Evolutionary conservation across 441 rosid genomes (phyloP), one percentile per base, ranked within the genome.

Genomic region (Gossypium laxum): DNA sequence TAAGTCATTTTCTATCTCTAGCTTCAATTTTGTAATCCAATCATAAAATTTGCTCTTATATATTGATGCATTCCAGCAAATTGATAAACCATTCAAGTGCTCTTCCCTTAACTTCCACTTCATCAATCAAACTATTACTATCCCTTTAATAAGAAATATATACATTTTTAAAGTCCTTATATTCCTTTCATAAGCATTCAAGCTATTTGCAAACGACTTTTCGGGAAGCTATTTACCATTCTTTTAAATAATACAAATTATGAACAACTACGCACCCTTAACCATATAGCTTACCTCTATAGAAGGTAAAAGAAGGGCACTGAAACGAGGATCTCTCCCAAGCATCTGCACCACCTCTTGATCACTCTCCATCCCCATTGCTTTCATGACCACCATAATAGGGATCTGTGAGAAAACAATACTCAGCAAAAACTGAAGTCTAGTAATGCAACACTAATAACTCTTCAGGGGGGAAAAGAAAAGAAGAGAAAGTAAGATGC

Each of bases 361-460:
- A 77, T 91, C 96, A 72, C 92, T 86, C 82, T 93, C 92, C 96
- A 91, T 91, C 72, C 98, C 96, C 98, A 93, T 91, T 68, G 96
- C 97, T 81, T 89, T 91, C 76, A 93, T 81, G 72, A 88, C 95
- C 69, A 87, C 85, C 93, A 93, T 87, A 43, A 93, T 86, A 68
- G 98, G 98, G 81, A 93, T 82, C 91, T 87, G 76, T 69, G 19
- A 38, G 15, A 73, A 78, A 55, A 77, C 3, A 72, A 24, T 19
- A 10, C 17, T 30, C 24, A 7, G 65, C 52, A 51, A 58, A 17
- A 22, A 43, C 41, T 64, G 69, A 58, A 68, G 51, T 24, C 30
- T 0, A 11, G 19, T n/a, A 55, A 55, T 15, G 17, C 1, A 72
- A 54, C 41, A 63, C 30, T 38, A 41, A 18, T 10, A 41, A 19